Evolutionary conservation across 1,139 yeast genomes (phyloP).

Genomic region (Saccharomyces hybrid): DNA sequence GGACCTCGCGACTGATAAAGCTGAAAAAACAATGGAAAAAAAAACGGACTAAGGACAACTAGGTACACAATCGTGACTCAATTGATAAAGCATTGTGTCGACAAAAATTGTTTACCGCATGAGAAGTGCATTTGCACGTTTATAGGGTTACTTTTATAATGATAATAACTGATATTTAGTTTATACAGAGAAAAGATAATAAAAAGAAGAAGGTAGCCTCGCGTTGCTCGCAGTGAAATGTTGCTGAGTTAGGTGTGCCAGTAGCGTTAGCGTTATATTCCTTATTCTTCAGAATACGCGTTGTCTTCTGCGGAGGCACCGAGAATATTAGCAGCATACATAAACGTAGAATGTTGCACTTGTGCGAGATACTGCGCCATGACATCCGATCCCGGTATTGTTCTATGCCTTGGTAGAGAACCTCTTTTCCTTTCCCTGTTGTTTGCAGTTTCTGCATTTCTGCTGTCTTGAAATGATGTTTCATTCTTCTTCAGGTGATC

Average conservation of each 20-base stretch:
- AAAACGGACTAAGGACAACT: no score
- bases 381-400: slow-evolving; percentile 61
- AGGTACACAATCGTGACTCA: no score
- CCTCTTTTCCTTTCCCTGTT: slow-evolving; percentile 10
- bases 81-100: no score
- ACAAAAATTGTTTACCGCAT: no score
- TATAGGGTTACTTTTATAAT: background rate
- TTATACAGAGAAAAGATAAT: background rate
- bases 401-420: slow-evolving; percentile 15
- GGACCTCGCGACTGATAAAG: no score
- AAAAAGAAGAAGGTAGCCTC: background rate
- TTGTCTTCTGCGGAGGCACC: slow-evolving; percentile 34
- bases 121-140: background rate
- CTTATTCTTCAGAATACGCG: slow-evolving; percentile 17
- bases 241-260: no score
- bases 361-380: slow-evolving; percentile 74
- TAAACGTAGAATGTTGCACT: slow-evolving; percentile 53
- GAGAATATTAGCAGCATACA: slow-evolving; percentile 49
- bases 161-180: background rate
- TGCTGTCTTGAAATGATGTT: background rate
- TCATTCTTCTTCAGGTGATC: background rate
- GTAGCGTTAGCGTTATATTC: no score
- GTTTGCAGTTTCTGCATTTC: background rate
- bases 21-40: no score
- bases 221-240: no score